These are phyloP conservation scores for Lactifluus piperatus DNA, from an alignment of 768 basidiomycete genomes.

Conservation along the genomic window DNA sequence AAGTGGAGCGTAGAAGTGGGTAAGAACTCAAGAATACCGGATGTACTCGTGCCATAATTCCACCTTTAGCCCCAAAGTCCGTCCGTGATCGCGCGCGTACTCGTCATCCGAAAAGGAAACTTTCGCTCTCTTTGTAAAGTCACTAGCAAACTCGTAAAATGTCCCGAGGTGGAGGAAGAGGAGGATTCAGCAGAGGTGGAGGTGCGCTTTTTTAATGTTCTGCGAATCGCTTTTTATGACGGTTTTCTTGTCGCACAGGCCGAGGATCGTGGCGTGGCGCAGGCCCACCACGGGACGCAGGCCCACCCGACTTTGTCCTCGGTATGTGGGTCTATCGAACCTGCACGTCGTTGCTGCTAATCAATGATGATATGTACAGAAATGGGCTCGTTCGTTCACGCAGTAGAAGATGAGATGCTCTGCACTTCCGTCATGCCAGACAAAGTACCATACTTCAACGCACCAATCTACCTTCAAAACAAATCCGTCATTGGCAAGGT, in stretches of 20 bases:
- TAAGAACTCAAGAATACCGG: not conserved
- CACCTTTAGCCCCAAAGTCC: conserved; percentile 1
- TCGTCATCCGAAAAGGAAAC: conserved; percentile 2
- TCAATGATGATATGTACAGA: conserved; percentile 39
- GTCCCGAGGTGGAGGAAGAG: conserved; percentile 41
- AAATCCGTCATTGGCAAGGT: conserved; percentile 95
- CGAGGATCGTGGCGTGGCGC: conserved; percentile 65
- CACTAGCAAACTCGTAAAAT: conserved; percentile 25
- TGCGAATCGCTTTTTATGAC: not conserved
- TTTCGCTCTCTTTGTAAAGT: not conserved
- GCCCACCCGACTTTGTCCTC: conserved; percentile 73
- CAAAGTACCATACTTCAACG: conserved; percentile 98
- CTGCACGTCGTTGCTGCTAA: not conserved
- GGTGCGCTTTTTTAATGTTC: conserved; percentile 24
- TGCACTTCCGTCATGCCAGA: conserved; percentile 77
- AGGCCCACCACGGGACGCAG: conserved; percentile 52
- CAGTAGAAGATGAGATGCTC: conserved; percentile 98
- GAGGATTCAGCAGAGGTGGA: conserved; percentile 41
- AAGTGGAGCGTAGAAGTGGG: not conserved
- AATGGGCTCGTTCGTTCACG: conserved; percentile 87
- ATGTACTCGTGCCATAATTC: not conserved
- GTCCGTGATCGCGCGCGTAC: conserved; percentile 6
- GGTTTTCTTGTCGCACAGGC: conserved; percentile 26
- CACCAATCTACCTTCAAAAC: conserved; percentile 94
- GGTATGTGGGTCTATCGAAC: conserved; percentile 36